Evolutionary conservation across 768 basidiomycete species (phyloP).

Genomic region (Amanita polypyramis): DNA sequence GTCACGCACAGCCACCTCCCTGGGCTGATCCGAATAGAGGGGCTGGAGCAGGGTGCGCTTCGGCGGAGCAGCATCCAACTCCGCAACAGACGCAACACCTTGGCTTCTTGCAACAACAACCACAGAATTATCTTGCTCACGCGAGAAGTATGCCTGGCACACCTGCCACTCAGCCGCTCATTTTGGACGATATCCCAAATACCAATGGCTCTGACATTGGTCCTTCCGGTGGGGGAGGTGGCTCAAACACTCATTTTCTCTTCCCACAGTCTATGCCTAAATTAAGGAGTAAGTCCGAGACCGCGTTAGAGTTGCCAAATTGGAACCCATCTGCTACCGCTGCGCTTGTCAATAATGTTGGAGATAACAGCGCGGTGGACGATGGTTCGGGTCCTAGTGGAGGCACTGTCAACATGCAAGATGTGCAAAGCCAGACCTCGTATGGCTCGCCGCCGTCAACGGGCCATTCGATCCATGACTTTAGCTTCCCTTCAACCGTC

Average conservation of each 20-base stretch:
- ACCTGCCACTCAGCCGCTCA: background rate
- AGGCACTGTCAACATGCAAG: slow-evolving; percentile 27
- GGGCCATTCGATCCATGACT: slow-evolving; percentile 11
- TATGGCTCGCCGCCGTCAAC: background rate
- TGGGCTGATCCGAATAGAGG: slow-evolving; percentile 5
- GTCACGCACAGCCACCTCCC: slow-evolving; percentile 5
- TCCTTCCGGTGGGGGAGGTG: background rate
- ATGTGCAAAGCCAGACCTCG: slow-evolving; percentile 23
- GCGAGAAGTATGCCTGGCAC: slow-evolving; percentile 5
- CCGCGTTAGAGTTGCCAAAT: slow-evolving; percentile 40
- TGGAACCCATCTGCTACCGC: slow-evolving; percentile 27
- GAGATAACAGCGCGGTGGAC: slow-evolving; percentile 8
- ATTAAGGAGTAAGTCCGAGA: slow-evolving; percentile 51
- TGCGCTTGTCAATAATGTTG: slow-evolving; percentile 2
- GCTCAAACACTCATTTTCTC: slow-evolving; percentile 9
- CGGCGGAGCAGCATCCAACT: background rate
- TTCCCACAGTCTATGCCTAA: slow-evolving; percentile 22
- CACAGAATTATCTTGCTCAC: background rate
- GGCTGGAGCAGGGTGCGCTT: background rate
- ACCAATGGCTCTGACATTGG: background rate
- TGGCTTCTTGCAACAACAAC: background rate
- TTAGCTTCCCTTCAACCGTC: slow-evolving; percentile 1
- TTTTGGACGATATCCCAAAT: background rate
- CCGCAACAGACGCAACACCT: slow-evolving; percentile 1
- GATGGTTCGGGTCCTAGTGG: slow-evolving; percentile 9